phyloP scores from a whole-genome alignment of 768 basidiomycete species.

The Pleurotus djamor region DNA sequence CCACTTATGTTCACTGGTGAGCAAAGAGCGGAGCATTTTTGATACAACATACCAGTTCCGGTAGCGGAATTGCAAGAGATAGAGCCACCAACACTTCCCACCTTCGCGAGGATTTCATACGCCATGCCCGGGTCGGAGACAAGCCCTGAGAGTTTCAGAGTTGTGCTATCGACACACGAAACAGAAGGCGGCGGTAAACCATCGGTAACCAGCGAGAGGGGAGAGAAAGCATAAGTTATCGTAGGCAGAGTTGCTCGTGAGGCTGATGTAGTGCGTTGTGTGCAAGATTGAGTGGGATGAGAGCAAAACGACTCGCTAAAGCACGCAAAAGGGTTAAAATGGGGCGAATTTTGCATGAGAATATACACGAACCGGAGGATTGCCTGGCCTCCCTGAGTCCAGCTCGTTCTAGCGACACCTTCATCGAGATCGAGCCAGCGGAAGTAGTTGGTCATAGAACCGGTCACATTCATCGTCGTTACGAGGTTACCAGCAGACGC shows the following conservation, averaged over 20 bases:
- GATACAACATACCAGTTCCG: not conserved
- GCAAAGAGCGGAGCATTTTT: not conserved
- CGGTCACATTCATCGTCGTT: conserved; percentile 42
- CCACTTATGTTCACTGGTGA: conserved; percentile 4
- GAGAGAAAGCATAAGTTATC: conserved; percentile 47
- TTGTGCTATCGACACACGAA: conserved; percentile 52
- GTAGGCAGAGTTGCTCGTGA: conserved; percentile 27
- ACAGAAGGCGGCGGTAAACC: conserved; percentile 57
- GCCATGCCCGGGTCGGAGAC: conserved; percentile 60
- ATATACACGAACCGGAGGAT: conserved; percentile 44
- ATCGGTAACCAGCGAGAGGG: conserved; percentile 28
- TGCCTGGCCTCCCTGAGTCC: conserved; percentile 49
- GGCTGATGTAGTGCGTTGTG: conserved; percentile 39
- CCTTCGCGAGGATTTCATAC: conserved; percentile 62
- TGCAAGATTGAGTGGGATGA: conserved; percentile 58
- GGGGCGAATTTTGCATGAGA: not conserved
- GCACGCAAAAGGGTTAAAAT: not conserved
- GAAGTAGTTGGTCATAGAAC: conserved; percentile 41
- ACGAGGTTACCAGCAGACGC: conserved; percentile 63
- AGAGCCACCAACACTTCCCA: conserved; percentile 27
- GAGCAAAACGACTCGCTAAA: conserved; percentile 63
- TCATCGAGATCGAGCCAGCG: conserved; percentile 74
- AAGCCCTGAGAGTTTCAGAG: conserved; percentile 52
- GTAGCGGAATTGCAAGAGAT: conserved; percentile 26
- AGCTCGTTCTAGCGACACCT: conserved; percentile 53